Conservation (phyloP, 2,329 filamentous ascomycete genomes). For the Cladosporium sp. region DNA sequence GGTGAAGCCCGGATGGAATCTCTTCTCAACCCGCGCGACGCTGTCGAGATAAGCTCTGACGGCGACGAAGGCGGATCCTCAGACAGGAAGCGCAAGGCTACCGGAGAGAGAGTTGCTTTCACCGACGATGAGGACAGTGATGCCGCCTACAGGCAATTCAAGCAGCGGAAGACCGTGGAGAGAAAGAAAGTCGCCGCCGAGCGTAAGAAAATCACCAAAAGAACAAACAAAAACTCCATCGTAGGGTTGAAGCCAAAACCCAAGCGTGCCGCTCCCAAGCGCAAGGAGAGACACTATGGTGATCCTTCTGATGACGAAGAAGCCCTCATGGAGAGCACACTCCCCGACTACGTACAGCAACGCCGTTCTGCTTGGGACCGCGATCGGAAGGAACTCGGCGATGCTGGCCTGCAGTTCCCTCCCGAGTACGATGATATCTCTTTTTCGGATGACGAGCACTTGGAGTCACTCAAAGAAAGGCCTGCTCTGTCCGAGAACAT, state of each 20-base stretch:
- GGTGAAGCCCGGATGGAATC: constrained; percentile 3
- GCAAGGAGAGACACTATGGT: constrained; percentile 22
- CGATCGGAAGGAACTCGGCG: constrained; percentile 54
- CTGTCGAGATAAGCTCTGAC: constrained; percentile 18
- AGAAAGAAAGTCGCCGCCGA: constrained; percentile 49
- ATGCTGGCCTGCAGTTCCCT: constrained; percentile 69
- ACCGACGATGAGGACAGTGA: constrained; percentile 53
- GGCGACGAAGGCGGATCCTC: constrained; percentile 1
- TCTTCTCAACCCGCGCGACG: constrained; percentile 14
- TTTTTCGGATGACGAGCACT: constrained; percentile 66
- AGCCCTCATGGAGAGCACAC: constrained; percentile 51
- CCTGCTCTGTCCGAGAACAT: constrained; percentile 64
- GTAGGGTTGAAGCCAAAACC: constrained; percentile 30
- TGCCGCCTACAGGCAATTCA: constrained; percentile 60
- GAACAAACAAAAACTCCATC: constrained; percentile 36
- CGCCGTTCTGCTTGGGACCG: constrained; percentile 68
- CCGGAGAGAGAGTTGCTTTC: constrained; percentile 20
- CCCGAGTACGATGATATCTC: constrained; percentile 72
- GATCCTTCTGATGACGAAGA: constrained; percentile 47
- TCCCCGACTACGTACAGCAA: constrained; percentile 69
- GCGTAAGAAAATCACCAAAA: constrained; percentile 45
- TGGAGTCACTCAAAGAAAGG: constrained; percentile 62
- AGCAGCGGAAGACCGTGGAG: constrained; percentile 54
- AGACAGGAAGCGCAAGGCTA: constrained; percentile 13
- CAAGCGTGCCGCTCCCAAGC: constrained; percentile 14